Evolutionary conservation across 306 rosid species (phyloP).

Genomic region (Lathyrus oleraceus): DNA sequence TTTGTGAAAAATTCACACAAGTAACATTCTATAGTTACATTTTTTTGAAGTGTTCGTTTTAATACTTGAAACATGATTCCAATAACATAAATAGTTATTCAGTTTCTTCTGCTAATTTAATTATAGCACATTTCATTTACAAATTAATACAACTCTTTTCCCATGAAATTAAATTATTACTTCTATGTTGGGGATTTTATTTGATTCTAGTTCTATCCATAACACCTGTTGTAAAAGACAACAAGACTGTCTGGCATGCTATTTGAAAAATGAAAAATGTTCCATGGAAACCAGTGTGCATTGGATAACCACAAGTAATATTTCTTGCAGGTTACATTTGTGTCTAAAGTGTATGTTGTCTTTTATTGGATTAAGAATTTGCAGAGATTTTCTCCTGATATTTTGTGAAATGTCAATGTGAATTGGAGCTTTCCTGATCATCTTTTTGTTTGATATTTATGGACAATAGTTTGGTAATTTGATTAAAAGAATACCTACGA

Average conservation of each 20-base stretch:
- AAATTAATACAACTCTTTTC: slow-evolving; percentile 5
- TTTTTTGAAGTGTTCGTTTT: slow-evolving; percentile 18
- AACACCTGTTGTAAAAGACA: slow-evolving; percentile 7
- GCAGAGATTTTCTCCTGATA: background rate
- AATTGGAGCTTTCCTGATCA: background rate
- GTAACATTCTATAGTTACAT: slow-evolving; percentile 47
- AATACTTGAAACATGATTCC: slow-evolving; percentile 24
- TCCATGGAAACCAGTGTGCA: slow-evolving; percentile 4
- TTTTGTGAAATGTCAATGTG: background rate
- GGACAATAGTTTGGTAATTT: slow-evolving; percentile 7
- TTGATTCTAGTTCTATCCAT: slow-evolving; percentile 1
- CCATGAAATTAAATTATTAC: background rate
- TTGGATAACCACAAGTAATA: background rate
- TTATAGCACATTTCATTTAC: background rate
- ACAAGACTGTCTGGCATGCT: slow-evolving; percentile 13
- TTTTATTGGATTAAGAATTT: slow-evolving; percentile 10
- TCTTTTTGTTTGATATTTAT: background rate
- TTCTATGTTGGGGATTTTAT: slow-evolving; percentile 7
- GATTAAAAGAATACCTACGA: background rate
- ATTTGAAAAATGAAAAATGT: slow-evolving; percentile 7
- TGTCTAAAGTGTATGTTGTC: background rate
- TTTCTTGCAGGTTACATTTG: background rate
- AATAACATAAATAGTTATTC: slow-evolving; percentile 1
- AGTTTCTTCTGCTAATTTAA: slow-evolving; percentile 16
- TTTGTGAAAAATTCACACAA: slow-evolving; percentile 95